These are phyloP conservation scores for Lentinula novae-zelandiae DNA, from an alignment of 1,284 basidiomycete species.

Conservation along the genomic window DNA sequence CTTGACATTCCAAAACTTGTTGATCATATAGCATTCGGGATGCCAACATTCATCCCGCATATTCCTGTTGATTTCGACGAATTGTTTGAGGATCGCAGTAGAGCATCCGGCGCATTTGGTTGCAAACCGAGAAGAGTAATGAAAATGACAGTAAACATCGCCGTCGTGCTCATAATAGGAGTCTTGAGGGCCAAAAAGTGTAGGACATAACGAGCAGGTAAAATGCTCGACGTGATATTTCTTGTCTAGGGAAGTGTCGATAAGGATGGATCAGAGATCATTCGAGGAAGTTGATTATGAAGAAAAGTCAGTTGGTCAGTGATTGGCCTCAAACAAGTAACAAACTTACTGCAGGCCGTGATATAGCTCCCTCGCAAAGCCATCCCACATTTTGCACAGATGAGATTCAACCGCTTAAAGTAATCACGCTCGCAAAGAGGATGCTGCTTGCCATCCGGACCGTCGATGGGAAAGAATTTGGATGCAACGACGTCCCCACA, in stretches of 20 bases:
- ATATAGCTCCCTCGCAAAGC: constrained; percentile 97
- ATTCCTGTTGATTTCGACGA: constrained; percentile 99
- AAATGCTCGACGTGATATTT: constrained; percentile 99
- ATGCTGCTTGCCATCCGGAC: constrained; percentile 78
- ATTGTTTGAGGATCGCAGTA: constrained; percentile 99
- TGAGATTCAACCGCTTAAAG: constrained; percentile 92
- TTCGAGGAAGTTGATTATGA: not conserved
- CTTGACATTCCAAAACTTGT: constrained; percentile 99
- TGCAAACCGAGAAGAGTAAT: constrained; percentile 97
- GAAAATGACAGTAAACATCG: constrained; percentile 95
- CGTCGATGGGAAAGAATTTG: constrained; percentile 98
- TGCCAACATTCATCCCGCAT: constrained; percentile 99
- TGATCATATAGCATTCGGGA: constrained; percentile 99
- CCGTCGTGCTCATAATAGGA: constrained; percentile 99
- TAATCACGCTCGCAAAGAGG: constrained; percentile 99
- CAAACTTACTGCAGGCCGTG: constrained; percentile 91
- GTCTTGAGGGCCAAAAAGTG: constrained; percentile 95
- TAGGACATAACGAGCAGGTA: constrained; percentile 95
- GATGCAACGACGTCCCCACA: constrained; percentile 95
- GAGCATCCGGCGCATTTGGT: constrained; percentile 98
- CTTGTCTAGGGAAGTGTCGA: constrained; percentile 60
- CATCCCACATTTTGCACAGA: constrained; percentile 94
- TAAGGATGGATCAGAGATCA: constrained; percentile 9
- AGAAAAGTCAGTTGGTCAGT: not conserved
- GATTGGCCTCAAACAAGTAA: not conserved